A percentile compares a stretch with the other conserved stretches of the same genome.
These are phyloP conservation scores for Plantago ovata DNA, from an alignment of 257 asterid genomes.

Conservation along the genomic window DNA sequence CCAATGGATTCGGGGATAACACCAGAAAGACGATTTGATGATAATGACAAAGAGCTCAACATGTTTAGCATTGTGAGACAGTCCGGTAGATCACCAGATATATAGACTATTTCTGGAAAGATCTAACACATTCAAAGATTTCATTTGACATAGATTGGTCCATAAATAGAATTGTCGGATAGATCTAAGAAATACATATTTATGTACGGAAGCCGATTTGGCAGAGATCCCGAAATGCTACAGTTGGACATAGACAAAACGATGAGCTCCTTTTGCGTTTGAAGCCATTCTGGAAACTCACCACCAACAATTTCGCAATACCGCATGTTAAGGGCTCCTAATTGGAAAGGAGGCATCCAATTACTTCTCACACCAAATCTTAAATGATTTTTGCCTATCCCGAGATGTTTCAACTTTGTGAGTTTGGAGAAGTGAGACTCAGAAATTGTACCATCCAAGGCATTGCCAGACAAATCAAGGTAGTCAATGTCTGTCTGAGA, in stretches of 20 bases:
- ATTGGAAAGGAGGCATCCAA: constrained; percentile 4
- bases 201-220: not conserved
- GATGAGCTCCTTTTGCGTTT: not conserved
- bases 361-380: not conserved
- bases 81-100: no score
- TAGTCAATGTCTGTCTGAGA: not conserved
- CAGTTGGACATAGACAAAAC: not conserved
- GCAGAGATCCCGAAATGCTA: constrained; percentile 18
- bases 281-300: constrained; percentile 19
- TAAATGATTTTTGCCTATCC: not conserved
- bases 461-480: not conserved
- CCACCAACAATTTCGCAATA: constrained; percentile 11
- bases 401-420: not conserved
- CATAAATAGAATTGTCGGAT: not conserved
- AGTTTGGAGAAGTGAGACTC: constrained; percentile 4
- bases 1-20: constrained; percentile 12
- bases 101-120: not conserved
- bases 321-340: constrained; percentile 9
- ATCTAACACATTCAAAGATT: not conserved
- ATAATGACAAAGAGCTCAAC: not conserved
- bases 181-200: not conserved
- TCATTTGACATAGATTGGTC: constrained; percentile 1
- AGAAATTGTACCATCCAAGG: not conserved
- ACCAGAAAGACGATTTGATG: not conserved
- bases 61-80: no score